phyloP scores from a whole-genome alignment of 1,284 basidiomycete species.

The Apiotrichum gracile region DNA sequence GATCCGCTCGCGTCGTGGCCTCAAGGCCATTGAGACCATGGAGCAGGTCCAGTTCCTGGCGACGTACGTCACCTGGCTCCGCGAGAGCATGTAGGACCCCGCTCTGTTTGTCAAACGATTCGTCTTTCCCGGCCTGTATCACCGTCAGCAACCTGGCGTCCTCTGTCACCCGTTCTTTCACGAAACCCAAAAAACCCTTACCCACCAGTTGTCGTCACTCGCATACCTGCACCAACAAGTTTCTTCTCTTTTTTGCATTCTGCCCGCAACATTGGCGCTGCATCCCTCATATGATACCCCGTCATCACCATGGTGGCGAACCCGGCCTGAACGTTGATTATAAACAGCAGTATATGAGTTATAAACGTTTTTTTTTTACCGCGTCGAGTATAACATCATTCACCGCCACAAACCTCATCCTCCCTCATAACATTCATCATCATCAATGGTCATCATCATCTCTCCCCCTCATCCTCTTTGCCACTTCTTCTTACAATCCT shows the following conservation, averaged over 20 bases:
- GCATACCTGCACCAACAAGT: neutral
- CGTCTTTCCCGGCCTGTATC: neutral
- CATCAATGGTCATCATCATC: no score
- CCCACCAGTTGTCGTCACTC: neutral
- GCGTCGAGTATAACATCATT: no score
- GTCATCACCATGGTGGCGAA: neutral
- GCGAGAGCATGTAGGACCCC: constrained; percentile 22
- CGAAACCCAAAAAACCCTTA: neutral
- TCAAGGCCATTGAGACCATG: constrained; percentile 83
- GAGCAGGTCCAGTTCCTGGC: constrained; percentile 82
- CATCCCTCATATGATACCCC: constrained; percentile 1
- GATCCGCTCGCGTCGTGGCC: constrained; percentile 66
- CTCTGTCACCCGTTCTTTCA: neutral
- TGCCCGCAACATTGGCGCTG: constrained; percentile 1
- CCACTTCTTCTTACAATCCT: neutral
- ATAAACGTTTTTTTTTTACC: no score
- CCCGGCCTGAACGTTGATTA: no score
- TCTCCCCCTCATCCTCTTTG: neutral
- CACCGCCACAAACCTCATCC: no score
- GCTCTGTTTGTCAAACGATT: no score
- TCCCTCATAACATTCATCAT: no score
- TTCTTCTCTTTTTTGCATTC: neutral
- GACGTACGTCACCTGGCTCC: constrained; percentile 67
- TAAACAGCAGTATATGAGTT: no score
- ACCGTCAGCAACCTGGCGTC: neutral